phyloP scores from a whole-genome alignment of 176 grass and related monocot species.

The Juncus effusus region DNA sequence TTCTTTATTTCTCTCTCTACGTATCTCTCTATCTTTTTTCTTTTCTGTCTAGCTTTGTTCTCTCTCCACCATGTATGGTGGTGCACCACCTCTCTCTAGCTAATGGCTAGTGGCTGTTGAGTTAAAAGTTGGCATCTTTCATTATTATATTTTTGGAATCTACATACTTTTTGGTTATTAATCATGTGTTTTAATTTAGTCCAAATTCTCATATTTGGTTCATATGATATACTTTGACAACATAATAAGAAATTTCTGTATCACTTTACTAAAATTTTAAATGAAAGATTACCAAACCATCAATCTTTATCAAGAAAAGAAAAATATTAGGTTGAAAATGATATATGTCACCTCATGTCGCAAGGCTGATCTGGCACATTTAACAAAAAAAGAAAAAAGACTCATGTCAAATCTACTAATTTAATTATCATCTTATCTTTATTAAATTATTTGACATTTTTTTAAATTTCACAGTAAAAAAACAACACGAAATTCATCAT shows the following conservation, averaged over 20 bases:
- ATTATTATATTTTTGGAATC: constrained; percentile 11
- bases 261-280: too few species aligned
- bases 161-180: neutral
- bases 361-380: too few species aligned
- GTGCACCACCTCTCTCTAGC: constrained; percentile 29
- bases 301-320: too few species aligned
- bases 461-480: constrained; percentile 46
- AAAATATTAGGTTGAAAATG: too few species aligned
- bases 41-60: constrained; percentile 51
- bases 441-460: neutral
- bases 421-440: neutral
- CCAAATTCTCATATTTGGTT: constrained; percentile 12
- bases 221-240: neutral
- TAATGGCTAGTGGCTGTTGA: constrained; percentile 44
- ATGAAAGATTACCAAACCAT: too few species aligned
- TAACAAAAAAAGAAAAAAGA: too few species aligned
- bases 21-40: neutral
- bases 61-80: constrained; percentile 56
- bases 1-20: constrained; percentile 11
- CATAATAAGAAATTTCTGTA: neutral
- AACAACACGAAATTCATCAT: constrained; percentile 35
- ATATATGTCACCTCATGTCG: too few species aligned
- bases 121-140: constrained; percentile 46
- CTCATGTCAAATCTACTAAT: too few species aligned
- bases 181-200: constrained; percentile 10